These are phyloP conservation scores for Dentipellis fragilis DNA, from an alignment of 768 basidiomycete genomes.

Conservation along the genomic window DNA sequence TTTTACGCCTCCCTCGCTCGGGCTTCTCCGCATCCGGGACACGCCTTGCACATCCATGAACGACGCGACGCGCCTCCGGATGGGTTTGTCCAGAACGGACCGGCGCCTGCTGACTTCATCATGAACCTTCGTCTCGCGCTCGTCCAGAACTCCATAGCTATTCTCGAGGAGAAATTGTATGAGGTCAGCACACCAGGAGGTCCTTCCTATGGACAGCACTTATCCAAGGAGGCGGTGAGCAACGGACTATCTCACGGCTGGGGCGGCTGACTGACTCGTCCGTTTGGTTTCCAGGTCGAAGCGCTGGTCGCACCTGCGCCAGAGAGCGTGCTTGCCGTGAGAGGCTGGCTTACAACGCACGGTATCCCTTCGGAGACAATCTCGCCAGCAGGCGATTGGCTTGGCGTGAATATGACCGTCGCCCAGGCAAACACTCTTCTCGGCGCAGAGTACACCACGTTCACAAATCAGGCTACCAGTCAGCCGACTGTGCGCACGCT, in stretches of 20 bases:
- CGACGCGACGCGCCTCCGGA: background rate
- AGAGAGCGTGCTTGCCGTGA: conserved; percentile 2
- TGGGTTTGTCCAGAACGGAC: background rate
- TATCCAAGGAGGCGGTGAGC: conserved; percentile 16
- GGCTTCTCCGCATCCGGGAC: background rate
- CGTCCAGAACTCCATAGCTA: background rate
- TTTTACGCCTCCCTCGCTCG: background rate
- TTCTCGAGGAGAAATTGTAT: background rate
- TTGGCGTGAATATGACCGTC: conserved; percentile 11
- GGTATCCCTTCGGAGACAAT: conserved; percentile 2
- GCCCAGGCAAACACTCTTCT: conserved; percentile 10
- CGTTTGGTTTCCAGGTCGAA: conserved; percentile 1
- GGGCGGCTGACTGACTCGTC: no score
- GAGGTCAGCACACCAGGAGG: conserved; percentile 14
- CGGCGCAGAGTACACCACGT: conserved; percentile 11
- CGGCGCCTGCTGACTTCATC: background rate
- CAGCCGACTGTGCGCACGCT: background rate
- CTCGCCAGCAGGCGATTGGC: conserved; percentile 20
- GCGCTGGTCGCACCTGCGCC: conserved; percentile 3
- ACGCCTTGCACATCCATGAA: background rate
- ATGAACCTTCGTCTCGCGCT: background rate
- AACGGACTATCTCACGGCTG: background rate
- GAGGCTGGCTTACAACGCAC: conserved; percentile 1
- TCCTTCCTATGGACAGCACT: conserved; percentile 11
- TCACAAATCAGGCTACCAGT: conserved; percentile 4